Evolutionary conservation across 495 filamentous ascomycete species (phyloP), one percentile per base, ranked within the genome.

Genomic region (Extremus antarcticus): DNA sequence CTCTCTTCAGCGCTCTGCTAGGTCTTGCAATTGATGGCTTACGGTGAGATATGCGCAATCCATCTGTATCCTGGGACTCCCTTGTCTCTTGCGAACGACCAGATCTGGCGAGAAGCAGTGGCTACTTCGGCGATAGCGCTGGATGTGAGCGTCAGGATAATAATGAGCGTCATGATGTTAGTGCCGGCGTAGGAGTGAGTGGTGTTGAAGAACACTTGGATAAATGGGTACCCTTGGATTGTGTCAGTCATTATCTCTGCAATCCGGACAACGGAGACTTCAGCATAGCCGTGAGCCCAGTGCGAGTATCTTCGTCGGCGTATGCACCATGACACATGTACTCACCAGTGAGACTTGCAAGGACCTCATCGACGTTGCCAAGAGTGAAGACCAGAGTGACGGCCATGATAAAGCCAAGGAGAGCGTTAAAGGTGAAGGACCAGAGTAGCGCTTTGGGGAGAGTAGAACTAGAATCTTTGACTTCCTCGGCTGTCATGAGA

Each of bases 291-390:
- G 35, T 39, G n/a, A 39, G 35, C 35, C 9, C n/a, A n/a, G n/a
- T n/a, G n/a, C n/a, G n/a, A n/a, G n/a, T n/a, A n/a, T n/a, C n/a
- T n/a, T n/a, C n/a, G n/a, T n/a, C n/a, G n/a, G n/a, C n/a, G n/a
- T n/a, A n/a, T n/a, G n/a, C n/a, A n/a, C n/a, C n/a, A n/a, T 39
- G 9, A n/a, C n/a, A 39, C 25, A 21, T 41, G 4, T 35, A 79
- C 73, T 57, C 73, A 76, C 0, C 74, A 73, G 51, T 73, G 75
- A n/a, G 69, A 70, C 17, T 70, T 24, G 7, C 41, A 2, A 54
- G 43, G 16, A 58, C 39, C n/a, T 24, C 46, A 16, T 60, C 55
- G 16, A 58, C 29, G 24, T 64, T 53, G 54, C 58, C 57, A 10
- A 60, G 25, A 39, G 39, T 52, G 51, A 54, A 63, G 20, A 52